Base-by-base conservation (phyloP, 805 yeast species). In the Nakazawaea wyomingensis region DNA sequence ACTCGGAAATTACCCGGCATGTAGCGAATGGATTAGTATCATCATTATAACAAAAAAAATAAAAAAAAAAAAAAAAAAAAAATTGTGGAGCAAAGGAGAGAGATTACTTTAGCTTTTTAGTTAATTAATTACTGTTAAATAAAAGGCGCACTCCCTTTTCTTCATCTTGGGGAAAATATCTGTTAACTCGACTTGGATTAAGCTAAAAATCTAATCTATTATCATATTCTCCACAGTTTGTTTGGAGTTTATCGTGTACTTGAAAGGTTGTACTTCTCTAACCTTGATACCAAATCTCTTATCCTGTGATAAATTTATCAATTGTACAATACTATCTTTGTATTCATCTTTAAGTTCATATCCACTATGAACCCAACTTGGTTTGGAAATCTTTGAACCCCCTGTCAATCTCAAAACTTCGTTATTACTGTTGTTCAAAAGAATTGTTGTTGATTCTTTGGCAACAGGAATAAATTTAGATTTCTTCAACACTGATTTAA, bases 341-440 rank as follows among this genome's bases (percentile, higher is more conserved):
- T 50, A 69, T 5, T 68, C 65, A 36, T 76, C 78, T 24, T 71
- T 61, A 44, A 91, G 64, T 61, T 82, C 82, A 64, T 69, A 80
- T 33, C 75, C 68, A 21, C 96, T 86, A 59, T 90, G 96, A 34
- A 85, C 83, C 93, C 95, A 93, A 52, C 87, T 78, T 53, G 96
- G 90, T 47, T 75, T 72, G 41, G 80, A 72, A 20, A 82, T 71
- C 53, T 73, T 71, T 30, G 69, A 61, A 37, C 96, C 96, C 37
- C 97, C 97, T 21, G 91, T 78, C 50, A 91, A 71, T 59, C 96
- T 76, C 44, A 90, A 62, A 14, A 85, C 66, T 60, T 85, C 93
- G 5, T 66, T 61, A 36, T 70, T 62, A 18, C 66, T 62, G 3
- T 67, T 54, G 44, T 52, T 49, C 43, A 88, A 66, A 26, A 82